These are phyloP conservation scores for Backusella tuberculispora DNA, from an alignment of 192 early-diverging fungal species.

Conservation along the genomic window DNA sequence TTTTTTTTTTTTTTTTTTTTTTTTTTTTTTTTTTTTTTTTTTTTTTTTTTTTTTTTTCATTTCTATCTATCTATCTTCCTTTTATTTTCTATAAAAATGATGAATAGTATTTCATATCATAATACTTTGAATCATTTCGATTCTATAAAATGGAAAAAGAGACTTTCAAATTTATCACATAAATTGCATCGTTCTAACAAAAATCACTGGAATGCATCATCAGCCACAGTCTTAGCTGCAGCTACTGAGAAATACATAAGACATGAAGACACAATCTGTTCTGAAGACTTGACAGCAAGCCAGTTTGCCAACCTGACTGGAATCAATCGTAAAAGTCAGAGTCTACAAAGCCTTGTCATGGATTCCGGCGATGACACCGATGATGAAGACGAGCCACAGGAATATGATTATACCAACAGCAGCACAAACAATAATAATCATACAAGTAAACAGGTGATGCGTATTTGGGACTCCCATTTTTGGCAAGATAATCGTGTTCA, in stretches of 20 bases:
- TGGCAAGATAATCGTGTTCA: conserved; percentile 8
- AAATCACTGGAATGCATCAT: conserved; percentile 22
- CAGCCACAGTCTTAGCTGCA: conserved; percentile 27
- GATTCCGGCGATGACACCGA: neutral
- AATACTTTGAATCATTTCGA: neutral
- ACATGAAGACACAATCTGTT: conserved; percentile 18
- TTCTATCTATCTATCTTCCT: neutral
- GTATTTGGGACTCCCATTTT: conserved; percentile 32
- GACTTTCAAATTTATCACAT: conserved; percentile 14
- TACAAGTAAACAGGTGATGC: neutral
- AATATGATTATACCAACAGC: neutral
- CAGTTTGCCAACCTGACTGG: conserved; percentile 38
- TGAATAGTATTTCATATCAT: neutral
- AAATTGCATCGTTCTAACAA: conserved; percentile 11
- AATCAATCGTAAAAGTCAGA: conserved; percentile 22
- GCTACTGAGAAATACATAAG: conserved; percentile 36
- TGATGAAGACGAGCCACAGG: conserved; percentile 1
- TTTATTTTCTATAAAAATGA: neutral
- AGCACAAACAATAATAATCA: neutral
- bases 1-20: conserved; percentile 8
- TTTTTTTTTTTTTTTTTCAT: conserved; percentile 16
- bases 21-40: conserved; percentile 5
- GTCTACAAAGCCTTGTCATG: neutral
- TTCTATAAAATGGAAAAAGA: conserved; percentile 23
- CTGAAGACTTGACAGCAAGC: conserved; percentile 38